A percentile compares a stretch with the other conserved stretches of the same genome.
phyloP scores from a whole-genome alignment of 2,329 filamentous ascomycete species.

The Trichoderma breve region DNA sequence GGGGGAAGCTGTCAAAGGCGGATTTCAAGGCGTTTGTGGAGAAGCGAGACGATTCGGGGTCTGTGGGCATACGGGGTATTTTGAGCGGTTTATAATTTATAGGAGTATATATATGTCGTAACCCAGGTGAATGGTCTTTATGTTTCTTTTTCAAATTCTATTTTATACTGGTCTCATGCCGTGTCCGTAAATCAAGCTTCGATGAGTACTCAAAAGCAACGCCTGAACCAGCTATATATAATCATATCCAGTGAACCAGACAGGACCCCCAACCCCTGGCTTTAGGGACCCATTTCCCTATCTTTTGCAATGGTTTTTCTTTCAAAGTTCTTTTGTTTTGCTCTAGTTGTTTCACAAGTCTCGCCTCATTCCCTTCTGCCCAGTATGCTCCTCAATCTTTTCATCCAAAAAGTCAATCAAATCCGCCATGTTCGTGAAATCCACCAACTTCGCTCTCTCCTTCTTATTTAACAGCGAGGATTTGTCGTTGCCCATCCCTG shows the following conservation, averaged over 20 bases:
- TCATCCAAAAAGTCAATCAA: slow-evolving; percentile 60
- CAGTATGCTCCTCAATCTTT: slow-evolving; percentile 40
- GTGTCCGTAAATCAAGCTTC: background rate
- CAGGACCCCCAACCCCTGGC: background rate
- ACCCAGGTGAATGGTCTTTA: background rate
- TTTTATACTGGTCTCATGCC: background rate
- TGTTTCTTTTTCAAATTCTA: background rate
- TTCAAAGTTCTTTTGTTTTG: background rate
- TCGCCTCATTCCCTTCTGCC: slow-evolving; percentile 32
- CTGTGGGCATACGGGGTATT: slow-evolving; percentile 78
- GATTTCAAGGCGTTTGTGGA: slow-evolving; percentile 83
- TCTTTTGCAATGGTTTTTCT: background rate
- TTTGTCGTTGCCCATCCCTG: slow-evolving; percentile 55
- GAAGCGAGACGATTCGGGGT: slow-evolving; percentile 79
- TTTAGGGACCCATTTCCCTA: background rate
- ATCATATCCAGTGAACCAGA: background rate
- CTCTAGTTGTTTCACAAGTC: slow-evolving; percentile 31
- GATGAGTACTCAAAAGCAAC: background rate
- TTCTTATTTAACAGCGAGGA: slow-evolving; percentile 52
- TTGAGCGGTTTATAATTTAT: slow-evolving; percentile 58
- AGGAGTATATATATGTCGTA: background rate
- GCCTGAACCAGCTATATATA: background rate
- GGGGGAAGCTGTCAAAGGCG: slow-evolving; percentile 60
- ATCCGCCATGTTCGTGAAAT: slow-evolving; percentile 53
- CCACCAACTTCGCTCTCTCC: slow-evolving; percentile 52